A percentile compares a stretch with the other conserved stretches of the same genome.
These are phyloP conservation scores for Pichia inconspicua DNA, from an alignment of 1,139 yeast genomes.

Conservation along the genomic window DNA sequence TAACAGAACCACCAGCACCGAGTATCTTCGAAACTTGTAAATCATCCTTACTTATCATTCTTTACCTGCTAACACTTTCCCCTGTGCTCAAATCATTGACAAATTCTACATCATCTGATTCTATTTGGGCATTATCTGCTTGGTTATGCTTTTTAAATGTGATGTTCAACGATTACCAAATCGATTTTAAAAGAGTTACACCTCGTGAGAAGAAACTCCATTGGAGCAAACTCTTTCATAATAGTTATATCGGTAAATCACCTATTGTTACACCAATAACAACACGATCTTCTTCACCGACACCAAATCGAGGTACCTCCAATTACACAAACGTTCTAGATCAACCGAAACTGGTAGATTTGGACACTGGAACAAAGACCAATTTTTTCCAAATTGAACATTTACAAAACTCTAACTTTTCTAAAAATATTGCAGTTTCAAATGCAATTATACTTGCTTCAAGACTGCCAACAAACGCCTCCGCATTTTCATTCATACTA, in stretches of 20 bases:
- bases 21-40: constrained; percentile 36
- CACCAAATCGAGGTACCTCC: not conserved
- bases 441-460: constrained; percentile 90
- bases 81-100: constrained; percentile 88
- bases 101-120: constrained; percentile 82
- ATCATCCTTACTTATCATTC: constrained; percentile 59
- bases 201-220: constrained; percentile 13
- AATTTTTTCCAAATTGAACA: constrained; percentile 6
- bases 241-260: constrained; percentile 9
- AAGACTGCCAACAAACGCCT: constrained; percentile 59
- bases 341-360: no score
- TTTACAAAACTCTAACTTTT: constrained; percentile 45
- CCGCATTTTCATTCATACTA: constrained; percentile 76
- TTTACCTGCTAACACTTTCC: constrained; percentile 68
- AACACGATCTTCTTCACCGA: constrained; percentile 4
- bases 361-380: not conserved
- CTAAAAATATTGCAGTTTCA: constrained; percentile 77
- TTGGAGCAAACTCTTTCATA: constrained; percentile 20
- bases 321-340: not conserved
- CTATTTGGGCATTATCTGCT: constrained; percentile 87
- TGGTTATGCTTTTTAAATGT: constrained; percentile 67
- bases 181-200: constrained; percentile 30
- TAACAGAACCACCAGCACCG: constrained; percentile 25
- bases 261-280: constrained; percentile 2
- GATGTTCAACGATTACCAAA: constrained; percentile 58